Evolutionary conservation across 805 yeast genomes (phyloP).

Genomic region (Candida xiaguanensis): DNA sequence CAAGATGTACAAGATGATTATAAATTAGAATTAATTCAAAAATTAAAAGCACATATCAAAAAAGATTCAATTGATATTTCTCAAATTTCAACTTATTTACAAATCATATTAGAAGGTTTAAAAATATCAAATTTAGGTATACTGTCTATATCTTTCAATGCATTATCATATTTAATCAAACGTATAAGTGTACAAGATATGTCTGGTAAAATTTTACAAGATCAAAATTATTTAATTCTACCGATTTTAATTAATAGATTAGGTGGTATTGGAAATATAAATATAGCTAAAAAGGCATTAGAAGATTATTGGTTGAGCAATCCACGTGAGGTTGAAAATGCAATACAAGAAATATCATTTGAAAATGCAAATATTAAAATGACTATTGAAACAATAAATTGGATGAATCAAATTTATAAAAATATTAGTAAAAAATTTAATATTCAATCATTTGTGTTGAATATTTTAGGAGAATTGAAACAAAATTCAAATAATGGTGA

Average conservation of each 20-base stretch:
- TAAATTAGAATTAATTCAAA: conserved; percentile 20
- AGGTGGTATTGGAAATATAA: conserved; percentile 30
- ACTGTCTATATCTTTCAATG: conserved; percentile 43
- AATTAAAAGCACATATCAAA: conserved; percentile 52
- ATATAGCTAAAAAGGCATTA: conserved; percentile 45
- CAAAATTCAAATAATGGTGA: background rate
- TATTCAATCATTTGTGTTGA: conserved; percentile 22
- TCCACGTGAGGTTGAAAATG: conserved; percentile 44
- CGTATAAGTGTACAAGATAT: conserved; percentile 57
- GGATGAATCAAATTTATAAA: conserved; percentile 41
- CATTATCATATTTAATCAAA: conserved; percentile 53
- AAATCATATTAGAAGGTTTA: conserved; percentile 44
- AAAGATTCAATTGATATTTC: conserved; percentile 49
- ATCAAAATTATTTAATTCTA: conserved; percentile 41
- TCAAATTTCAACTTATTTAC: conserved; percentile 48
- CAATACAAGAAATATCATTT: conserved; percentile 43
- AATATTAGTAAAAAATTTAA: conserved; percentile 31
- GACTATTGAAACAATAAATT: conserved; percentile 40
- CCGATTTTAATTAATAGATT: conserved; percentile 51
- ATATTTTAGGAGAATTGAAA: background rate
- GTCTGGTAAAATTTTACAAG: conserved; percentile 32
- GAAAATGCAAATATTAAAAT: conserved; percentile 33
- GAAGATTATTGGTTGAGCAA: conserved; percentile 55
- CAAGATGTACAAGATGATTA: background rate
- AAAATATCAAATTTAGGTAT: conserved; percentile 37